Evolutionary conservation across 805 yeast genomes (phyloP).

Genomic region (Cyberlindnera euphorbiiphila): DNA sequence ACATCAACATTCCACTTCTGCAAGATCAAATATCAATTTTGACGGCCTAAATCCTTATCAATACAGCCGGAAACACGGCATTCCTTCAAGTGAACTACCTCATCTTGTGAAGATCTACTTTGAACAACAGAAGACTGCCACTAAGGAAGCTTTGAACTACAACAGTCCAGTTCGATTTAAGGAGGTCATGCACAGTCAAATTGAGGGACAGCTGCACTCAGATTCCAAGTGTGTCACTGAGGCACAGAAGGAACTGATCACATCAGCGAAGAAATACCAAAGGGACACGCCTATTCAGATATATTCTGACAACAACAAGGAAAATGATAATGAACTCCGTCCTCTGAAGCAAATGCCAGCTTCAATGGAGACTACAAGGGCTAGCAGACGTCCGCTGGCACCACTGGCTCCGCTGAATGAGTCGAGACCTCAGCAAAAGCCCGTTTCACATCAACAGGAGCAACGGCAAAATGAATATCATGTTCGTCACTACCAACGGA

Average conservation of each 20-base stretch:
- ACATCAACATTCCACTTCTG: neutral
- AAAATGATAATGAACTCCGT: slow-evolving; percentile 16
- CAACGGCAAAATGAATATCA: slow-evolving; percentile 9
- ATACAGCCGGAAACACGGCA: slow-evolving; percentile 33
- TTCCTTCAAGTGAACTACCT: slow-evolving; percentile 36
- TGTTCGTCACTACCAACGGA: slow-evolving; percentile 19
- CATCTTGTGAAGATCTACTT: slow-evolving; percentile 33
- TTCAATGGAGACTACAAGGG: slow-evolving; percentile 11
- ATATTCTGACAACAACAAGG: slow-evolving; percentile 8
- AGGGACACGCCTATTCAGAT: slow-evolving; percentile 5
- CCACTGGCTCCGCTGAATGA: slow-evolving; percentile 22
- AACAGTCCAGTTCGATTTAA: slow-evolving; percentile 26
- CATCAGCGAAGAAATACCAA: slow-evolving; percentile 6
- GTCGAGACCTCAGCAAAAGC: slow-evolving; percentile 11
- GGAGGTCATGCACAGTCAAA: slow-evolving; percentile 19
- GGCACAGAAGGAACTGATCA: slow-evolving; percentile 17
- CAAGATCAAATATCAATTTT: slow-evolving; percentile 25
- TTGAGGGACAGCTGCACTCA: slow-evolving; percentile 28
- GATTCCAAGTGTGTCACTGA: slow-evolving; percentile 15
- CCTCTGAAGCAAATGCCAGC: neutral
- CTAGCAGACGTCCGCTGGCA: slow-evolving; percentile 21
- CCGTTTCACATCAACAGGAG: slow-evolving; percentile 3
- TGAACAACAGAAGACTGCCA: slow-evolving; percentile 34
- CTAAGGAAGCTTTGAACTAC: slow-evolving; percentile 24
- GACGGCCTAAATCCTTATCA: slow-evolving; percentile 39